Evolutionary conservation across 345 rosid genomes (phyloP).

Genomic region (Eutrema heterophyllum): DNA sequence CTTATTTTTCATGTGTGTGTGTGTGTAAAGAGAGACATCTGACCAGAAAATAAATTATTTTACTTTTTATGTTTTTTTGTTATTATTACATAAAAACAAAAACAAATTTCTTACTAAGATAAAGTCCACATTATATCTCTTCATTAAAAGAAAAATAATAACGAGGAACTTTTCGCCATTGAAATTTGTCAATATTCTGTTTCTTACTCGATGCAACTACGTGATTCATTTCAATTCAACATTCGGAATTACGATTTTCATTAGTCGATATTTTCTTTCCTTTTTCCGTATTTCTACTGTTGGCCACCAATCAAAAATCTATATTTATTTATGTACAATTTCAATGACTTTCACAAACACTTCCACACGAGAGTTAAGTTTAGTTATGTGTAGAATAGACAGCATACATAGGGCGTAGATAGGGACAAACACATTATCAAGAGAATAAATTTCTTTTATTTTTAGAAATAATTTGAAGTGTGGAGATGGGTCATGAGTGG

Average conservation of each 20-base stretch:
- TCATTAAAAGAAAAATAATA: not conserved
- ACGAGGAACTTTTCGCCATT: not conserved
- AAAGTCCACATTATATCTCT: not conserved
- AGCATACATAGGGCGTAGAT: not conserved
- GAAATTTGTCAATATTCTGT: no score
- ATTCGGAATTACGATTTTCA: not conserved
- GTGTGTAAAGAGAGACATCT: slow-evolving; percentile 6
- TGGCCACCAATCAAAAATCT: not conserved
- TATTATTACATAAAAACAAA: not conserved
- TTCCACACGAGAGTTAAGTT: not conserved
- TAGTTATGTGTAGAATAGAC: not conserved
- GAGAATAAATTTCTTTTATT: not conserved
- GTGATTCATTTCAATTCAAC: not conserved
- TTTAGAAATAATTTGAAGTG: not conserved
- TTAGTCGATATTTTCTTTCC: not conserved
- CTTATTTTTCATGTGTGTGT: not conserved
- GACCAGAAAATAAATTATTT: not conserved
- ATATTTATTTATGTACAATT: no score
- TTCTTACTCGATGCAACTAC: no score
- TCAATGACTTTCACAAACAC: no score
- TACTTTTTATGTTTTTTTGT: not conserved
- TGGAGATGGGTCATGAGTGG: slow-evolving; percentile 11
- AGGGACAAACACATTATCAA: not conserved
- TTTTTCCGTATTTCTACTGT: not conserved
- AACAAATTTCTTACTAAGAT: not conserved